Base-by-base conservation (phyloP, 106 monocot species). In the Dendrobium catenatum region DNA sequence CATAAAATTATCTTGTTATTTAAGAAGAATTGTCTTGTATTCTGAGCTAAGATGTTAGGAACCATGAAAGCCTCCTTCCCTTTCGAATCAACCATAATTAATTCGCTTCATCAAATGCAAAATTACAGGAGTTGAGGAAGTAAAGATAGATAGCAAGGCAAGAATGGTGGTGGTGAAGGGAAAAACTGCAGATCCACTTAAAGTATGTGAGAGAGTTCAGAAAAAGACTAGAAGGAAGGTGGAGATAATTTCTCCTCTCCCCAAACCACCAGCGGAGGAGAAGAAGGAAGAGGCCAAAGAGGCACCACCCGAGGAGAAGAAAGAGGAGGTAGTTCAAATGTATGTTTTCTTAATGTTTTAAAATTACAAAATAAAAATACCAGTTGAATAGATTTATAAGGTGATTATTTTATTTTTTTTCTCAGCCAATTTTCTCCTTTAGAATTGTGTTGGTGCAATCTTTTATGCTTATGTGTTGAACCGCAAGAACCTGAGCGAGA, bases 161-260 rank as follows among this genome's bases (percentile, higher is more conserved):
- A 88, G 83, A 19, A 90, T 10, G 41, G 95, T 92, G 42, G 90
- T 95, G 72, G 84, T 95, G 55, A 92, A 92, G 56, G 92, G 88
- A 42, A 90, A 87, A 78, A 26, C 22, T 8, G 88, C 81, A 10
- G 90, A 94, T 46, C 89, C 89, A 0, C 54, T 80, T 1, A 86
- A 88, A 77, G 22, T 93, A 54, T 92, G 90, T 15, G 92, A 95
- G 79, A 90, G 87, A 51, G 84, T 95, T 17, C 94, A 90, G 68
- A 95, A 82, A 82, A 95, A 95, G 70, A 92, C 87, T 1, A 87
- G 88, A 2, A 90, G 79, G 73, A 92, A 87, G 70, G 87, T 81
- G 1, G 94, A 95, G 77, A 58, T 95, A 11, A 78, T 92, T 73
- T 95, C 90, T 40, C 90, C 94, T 7, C 80, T 90, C n/a, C 91